These are phyloP conservation scores for Eleusine coracana DNA, from an alignment of 176 grass and related monocot genomes.

Conservation along the genomic window DNA sequence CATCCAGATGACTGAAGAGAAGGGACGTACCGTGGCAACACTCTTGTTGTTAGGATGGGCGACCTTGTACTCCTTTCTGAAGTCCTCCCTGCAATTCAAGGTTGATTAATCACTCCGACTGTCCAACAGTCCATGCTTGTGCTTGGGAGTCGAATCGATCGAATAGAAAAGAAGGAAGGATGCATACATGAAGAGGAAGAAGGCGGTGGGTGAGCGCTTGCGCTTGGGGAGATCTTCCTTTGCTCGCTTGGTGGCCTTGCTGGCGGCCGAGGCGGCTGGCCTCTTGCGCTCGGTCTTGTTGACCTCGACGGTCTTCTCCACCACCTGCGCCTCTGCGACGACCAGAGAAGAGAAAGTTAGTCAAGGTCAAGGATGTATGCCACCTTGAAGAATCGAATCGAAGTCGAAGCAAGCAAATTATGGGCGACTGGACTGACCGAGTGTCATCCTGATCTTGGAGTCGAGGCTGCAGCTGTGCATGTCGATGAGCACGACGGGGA, in stretches of 20 bases:
- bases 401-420: no score
- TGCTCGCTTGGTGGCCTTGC: slow-evolving; percentile 39
- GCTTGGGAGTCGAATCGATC: no score
- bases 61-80: slow-evolving; percentile 82
- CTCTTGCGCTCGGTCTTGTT: slow-evolving; percentile 61
- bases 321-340: slow-evolving; percentile 67
- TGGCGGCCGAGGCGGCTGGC: not conserved
- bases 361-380: no score
- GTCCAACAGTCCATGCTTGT: no score
- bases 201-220: slow-evolving; percentile 81
- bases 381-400: no score
- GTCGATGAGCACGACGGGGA: slow-evolving; percentile 84
- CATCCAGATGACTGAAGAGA: not conserved
- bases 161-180: not conserved
- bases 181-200: slow-evolving; percentile 84
- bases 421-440: slow-evolving; percentile 38
- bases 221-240: slow-evolving; percentile 28
- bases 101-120: not conserved
- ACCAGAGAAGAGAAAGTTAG: no score
- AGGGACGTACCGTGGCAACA: slow-evolving; percentile 31
- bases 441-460: slow-evolving; percentile 70
- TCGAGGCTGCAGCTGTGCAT: slow-evolving; percentile 94
- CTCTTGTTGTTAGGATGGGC: slow-evolving; percentile 69
- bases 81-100: slow-evolving; percentile 56
- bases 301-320: slow-evolving; percentile 65